A percentile compares a stretch with the other conserved stretches of the same genome.
Conservation (phyloP, 1,284 basidiomycete species). For the Tilletiopsis washingtonensis region DNA sequence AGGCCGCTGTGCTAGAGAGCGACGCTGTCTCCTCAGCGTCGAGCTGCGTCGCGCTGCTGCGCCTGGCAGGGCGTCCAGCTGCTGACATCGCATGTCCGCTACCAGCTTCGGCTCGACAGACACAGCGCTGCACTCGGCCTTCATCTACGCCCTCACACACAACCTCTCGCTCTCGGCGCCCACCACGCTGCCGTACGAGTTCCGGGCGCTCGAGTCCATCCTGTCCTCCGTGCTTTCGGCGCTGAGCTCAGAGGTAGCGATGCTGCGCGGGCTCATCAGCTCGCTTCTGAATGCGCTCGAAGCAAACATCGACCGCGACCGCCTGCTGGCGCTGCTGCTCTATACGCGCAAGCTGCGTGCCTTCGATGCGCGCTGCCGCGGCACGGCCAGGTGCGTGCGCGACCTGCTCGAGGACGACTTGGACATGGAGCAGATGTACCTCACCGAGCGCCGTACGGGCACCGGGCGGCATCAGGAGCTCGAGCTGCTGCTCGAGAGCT, state of each 20-base stretch:
- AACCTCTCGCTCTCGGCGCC: slow-evolving; percentile 15
- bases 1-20: too few species aligned
- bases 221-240: slow-evolving; percentile 35
- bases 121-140: slow-evolving; percentile 27
- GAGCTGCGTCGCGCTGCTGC: too few species aligned
- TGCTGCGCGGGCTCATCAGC: slow-evolving; percentile 23
- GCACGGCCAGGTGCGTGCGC: slow-evolving; percentile 26
- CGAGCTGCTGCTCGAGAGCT: slow-evolving; percentile 84
- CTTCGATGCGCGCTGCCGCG: slow-evolving; percentile 24
- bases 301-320: slow-evolving; percentile 39
- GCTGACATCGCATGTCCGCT: too few species aligned
- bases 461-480: slow-evolving; percentile 58
- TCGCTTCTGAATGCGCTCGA: slow-evolving; percentile 29
- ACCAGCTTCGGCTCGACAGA: slow-evolving; percentile 30
- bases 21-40: too few species aligned
- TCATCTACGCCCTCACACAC: slow-evolving; percentile 40
- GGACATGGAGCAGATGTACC: slow-evolving; percentile 72
- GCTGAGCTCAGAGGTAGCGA: slow-evolving; percentile 29
- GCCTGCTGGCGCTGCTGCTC: slow-evolving; percentile 30
- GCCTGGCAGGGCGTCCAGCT: too few species aligned
- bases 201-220: slow-evolving; percentile 39
- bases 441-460: slow-evolving; percentile 47
- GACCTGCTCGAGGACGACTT: slow-evolving; percentile 52
- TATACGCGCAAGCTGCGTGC: slow-evolving; percentile 31
- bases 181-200: slow-evolving; percentile 35